A percentile compares a stretch with the other conserved stretches of the same genome.
Evolutionary conservation across 805 yeast species (phyloP).

Genomic region (Sungouiella blattae): DNA sequence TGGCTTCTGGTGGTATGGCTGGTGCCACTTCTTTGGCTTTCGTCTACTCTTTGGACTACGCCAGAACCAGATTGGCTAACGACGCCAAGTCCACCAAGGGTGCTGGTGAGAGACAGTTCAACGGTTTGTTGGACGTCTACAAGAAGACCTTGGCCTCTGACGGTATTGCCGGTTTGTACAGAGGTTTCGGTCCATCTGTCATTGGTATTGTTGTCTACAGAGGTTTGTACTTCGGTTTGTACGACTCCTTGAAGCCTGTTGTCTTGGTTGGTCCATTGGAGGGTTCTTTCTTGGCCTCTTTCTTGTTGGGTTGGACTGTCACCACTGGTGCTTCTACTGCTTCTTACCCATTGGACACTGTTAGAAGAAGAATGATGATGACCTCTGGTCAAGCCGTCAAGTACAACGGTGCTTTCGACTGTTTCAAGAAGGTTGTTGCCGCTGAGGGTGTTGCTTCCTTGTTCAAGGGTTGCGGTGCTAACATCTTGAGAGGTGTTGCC

Average conservation of each 20-base stretch:
- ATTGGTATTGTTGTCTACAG: slow-evolving; percentile 97
- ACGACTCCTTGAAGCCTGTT: slow-evolving; percentile 95
- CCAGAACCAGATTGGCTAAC: slow-evolving; percentile 98
- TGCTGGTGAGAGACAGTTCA: slow-evolving; percentile 89
- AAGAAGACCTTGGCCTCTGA: slow-evolving; percentile 92
- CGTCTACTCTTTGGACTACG: slow-evolving; percentile 96
- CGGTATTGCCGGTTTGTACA: slow-evolving; percentile 97
- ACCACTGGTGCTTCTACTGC: slow-evolving; percentile 98
- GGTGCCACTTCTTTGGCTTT: slow-evolving; percentile 93
- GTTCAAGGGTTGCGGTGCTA: slow-evolving; percentile 99
- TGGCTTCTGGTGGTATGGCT: slow-evolving; percentile 98
- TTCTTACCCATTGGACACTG: slow-evolving; percentile 98
- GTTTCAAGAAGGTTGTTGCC: slow-evolving; percentile 87
- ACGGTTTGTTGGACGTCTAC: slow-evolving; percentile 95
- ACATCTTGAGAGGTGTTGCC: slow-evolving; percentile 99
- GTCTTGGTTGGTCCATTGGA: slow-evolving; percentile 91
- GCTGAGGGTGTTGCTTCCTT: slow-evolving; percentile 91
- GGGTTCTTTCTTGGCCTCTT: slow-evolving; percentile 92
- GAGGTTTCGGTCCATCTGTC: slow-evolving; percentile 99
- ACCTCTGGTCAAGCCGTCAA: slow-evolving; percentile 98
- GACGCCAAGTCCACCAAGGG: slow-evolving; percentile 80
- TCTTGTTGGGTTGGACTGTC: slow-evolving; percentile 96
- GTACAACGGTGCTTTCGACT: slow-evolving; percentile 93
- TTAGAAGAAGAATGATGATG: slow-evolving; percentile 99
- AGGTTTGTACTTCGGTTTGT: slow-evolving; percentile 98